Evolutionary conservation across 2,329 filamentous ascomycete genomes (phyloP).

Genomic region (Stachybotrys echinatus): DNA sequence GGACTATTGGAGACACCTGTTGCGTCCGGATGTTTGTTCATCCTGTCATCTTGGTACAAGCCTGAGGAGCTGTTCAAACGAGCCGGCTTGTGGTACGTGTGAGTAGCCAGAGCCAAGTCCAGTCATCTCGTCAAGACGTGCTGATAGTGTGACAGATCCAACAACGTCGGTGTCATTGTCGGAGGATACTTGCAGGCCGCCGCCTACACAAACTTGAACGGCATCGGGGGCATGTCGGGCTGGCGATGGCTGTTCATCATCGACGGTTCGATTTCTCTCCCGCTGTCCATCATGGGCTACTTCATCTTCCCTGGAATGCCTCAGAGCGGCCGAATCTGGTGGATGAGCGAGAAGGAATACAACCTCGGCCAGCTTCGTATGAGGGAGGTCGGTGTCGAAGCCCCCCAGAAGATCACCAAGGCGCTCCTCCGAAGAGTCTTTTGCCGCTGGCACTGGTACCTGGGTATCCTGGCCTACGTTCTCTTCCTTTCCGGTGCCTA

Average conservation of each 20-base stretch:
- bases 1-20: conserved; percentile 12
- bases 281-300: neutral
- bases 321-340: neutral
- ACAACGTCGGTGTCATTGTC: neutral
- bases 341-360: neutral
- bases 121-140: too few species aligned
- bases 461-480: neutral
- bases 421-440: neutral
- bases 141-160: neutral
- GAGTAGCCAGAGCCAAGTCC: too few species aligned
- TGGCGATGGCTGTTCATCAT: conserved; percentile 6
- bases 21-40: neutral
- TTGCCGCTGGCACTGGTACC: neutral
- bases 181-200: neutral
- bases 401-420: neutral
- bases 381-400: neutral
- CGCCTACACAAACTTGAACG: neutral
- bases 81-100: neutral
- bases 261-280: neutral
- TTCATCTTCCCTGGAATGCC: conserved; percentile 2
- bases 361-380: neutral
- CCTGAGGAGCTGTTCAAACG: neutral
- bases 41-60: neutral
- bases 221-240: neutral
- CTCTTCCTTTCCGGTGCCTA: neutral